These are phyloP conservation scores for Penicillium daleae DNA, from an alignment of 495 filamentous ascomycete species.

Conservation along the genomic window DNA sequence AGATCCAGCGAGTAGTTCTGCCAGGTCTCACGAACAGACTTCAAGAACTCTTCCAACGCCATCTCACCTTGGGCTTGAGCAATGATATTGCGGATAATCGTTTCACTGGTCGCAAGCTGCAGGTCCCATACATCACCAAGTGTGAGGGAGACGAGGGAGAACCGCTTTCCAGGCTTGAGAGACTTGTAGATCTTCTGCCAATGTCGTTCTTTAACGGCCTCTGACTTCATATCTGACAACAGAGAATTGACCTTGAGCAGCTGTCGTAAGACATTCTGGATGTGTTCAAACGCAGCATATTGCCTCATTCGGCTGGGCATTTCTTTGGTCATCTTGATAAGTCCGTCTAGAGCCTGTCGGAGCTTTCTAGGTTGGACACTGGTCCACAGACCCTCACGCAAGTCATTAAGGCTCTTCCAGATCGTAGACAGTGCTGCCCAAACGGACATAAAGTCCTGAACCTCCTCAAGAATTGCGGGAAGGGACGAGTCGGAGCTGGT, in stretches of 20 bases:
- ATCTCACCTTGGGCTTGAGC: slow-evolving; percentile 96
- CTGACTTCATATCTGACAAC: slow-evolving; percentile 90
- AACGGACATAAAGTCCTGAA: slow-evolving; percentile 98
- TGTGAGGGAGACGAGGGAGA: slow-evolving; percentile 89
- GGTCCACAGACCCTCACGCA: slow-evolving; percentile 88
- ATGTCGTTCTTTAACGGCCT: slow-evolving; percentile 93
- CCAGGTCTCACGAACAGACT: slow-evolving; percentile 96
- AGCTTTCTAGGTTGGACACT: slow-evolving; percentile 92
- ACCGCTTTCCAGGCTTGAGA: slow-evolving; percentile 85
- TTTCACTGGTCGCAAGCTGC: slow-evolving; percentile 82
- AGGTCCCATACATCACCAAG: slow-evolving; percentile 98
- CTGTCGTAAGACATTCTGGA: slow-evolving; percentile 86
- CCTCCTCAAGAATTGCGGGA: slow-evolving; percentile 84
- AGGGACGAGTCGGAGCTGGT: slow-evolving; percentile 76
- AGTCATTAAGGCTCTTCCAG: slow-evolving; percentile 94
- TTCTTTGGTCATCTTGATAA: slow-evolving; percentile 98
- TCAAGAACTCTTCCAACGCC: slow-evolving; percentile 97
- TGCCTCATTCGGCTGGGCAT: slow-evolving; percentile 99
- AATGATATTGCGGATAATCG: slow-evolving; percentile 87
- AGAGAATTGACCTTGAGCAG: slow-evolving; percentile 87
- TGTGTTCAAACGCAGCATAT: slow-evolving; percentile 97
- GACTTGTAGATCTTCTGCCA: slow-evolving; percentile 98
- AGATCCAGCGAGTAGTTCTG: slow-evolving; percentile 91
- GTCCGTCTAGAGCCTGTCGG: slow-evolving; percentile 79
- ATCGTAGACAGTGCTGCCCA: slow-evolving; percentile 94